phyloP scores from a whole-genome alignment of 2,329 filamentous ascomycete genomes.

The Aspergillus nomiae region DNA sequence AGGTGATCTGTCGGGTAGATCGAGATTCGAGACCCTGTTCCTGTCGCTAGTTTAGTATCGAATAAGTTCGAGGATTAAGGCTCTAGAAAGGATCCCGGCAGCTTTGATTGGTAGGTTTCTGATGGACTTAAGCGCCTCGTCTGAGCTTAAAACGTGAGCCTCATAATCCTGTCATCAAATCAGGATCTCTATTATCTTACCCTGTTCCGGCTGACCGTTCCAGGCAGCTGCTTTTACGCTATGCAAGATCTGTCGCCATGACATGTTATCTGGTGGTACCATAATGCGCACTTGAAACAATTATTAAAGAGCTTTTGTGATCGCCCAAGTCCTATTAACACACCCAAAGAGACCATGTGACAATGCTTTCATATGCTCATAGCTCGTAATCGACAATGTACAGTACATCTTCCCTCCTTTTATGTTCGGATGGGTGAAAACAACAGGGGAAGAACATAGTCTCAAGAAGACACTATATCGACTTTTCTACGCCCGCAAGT shows the following conservation, averaged over 20 bases:
- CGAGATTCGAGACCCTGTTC: too few relatives aligned
- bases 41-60: background rate
- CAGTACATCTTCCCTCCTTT: background rate
- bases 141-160: background rate
- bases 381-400: constrained; percentile 17
- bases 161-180: background rate
- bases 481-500: constrained; percentile 18
- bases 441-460: constrained; percentile 12
- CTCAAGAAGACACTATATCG: constrained; percentile 13
- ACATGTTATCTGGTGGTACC: too few relatives aligned
- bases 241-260: too few relatives aligned
- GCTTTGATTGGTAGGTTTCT: background rate
- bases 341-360: background rate
- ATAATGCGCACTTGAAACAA: background rate
- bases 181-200: background rate
- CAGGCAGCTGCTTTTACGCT: too few relatives aligned
- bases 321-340: background rate
- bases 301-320: background rate
- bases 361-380: constrained; percentile 15
- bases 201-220: background rate
- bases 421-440: constrained; percentile 1
- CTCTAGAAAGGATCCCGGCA: background rate
- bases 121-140: background rate
- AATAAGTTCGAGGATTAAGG: too few relatives aligned
- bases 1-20: background rate